Base-by-base conservation (phyloP, 129 eudicot genomes). In the Daucus carota region DNA sequence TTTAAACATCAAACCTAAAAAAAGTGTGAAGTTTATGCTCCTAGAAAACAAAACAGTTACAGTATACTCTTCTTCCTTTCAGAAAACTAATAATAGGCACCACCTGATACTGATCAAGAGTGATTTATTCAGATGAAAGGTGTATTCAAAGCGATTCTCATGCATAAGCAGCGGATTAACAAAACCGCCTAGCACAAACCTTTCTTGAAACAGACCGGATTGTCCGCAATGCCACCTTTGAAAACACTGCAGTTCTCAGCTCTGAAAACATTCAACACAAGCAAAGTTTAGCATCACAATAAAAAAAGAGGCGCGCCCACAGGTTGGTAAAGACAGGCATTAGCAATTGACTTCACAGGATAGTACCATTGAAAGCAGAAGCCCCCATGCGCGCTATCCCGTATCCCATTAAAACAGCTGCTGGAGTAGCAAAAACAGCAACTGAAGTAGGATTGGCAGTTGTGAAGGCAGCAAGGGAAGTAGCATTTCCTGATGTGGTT, bases 341-440 rank as follows among this genome's bases (percentile, higher is more conserved):
- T 75, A 85, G 88, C 88, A 81, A 80, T 82, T 1, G 80, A 85
- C 88, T 79, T 87, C 92, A 81, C 80, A 69, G 75, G 47, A 80
- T 78, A 75, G 81, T 89, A 94, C 98, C 98, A 81, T 94, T 94
- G 85, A 91, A 94, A 82, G 96, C 97, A 81, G 98, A 74, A 60
- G 97, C 93, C 77, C 98, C 93, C 33, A 88, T 70, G 40, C 98
- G 86, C 42, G 98, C 98, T 74, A 94, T 83, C n/a, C 98, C 98
- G 77, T 91, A 94, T 34, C 98, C 98, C 81, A 91, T 77, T 81
- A 94, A 78, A 71, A 94, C 89, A 44, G 98, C 96, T 31, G 90
- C 97, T 29, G 98, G 98, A 72, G 92, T 94, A 62, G 82, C 91
- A 84, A 94, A 94, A 78, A 94, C 80, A 60, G 96, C 97, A 76